These are phyloP conservation scores for Amylocystis lapponica DNA, from an alignment of 768 basidiomycete genomes.

Conservation along the genomic window DNA sequence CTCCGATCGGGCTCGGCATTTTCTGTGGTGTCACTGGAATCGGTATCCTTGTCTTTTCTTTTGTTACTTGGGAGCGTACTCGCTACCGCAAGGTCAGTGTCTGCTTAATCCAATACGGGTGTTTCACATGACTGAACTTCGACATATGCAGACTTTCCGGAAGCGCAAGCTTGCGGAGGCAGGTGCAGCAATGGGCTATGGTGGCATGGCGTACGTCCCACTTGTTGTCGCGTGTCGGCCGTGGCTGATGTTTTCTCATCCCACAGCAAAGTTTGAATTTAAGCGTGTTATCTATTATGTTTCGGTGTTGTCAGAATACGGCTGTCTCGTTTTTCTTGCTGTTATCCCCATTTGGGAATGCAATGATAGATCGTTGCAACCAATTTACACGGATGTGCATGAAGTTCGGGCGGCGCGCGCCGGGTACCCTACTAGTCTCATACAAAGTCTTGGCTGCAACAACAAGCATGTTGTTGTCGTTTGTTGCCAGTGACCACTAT, in stretches of 20 bases:
- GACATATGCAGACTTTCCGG: slow-evolving; percentile 55
- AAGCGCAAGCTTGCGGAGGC: slow-evolving; percentile 67
- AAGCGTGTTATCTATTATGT: slow-evolving; percentile 1
- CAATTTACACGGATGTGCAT: too few species aligned
- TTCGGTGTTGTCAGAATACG: slow-evolving; percentile 6
- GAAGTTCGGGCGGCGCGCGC: too few species aligned
- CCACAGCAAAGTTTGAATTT: slow-evolving; percentile 1
- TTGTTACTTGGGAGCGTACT: slow-evolving; percentile 85
- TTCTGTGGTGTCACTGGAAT: slow-evolving; percentile 85
- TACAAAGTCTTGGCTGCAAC: too few species aligned
- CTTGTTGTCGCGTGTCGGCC: background rate
- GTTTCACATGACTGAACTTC: slow-evolving; percentile 1
- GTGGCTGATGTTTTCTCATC: background rate
- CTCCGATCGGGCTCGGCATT: slow-evolving; percentile 79
- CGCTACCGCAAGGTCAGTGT: slow-evolving; percentile 74
- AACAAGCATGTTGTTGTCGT: too few species aligned
- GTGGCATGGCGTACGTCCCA: slow-evolving; percentile 38
- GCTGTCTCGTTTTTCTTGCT: slow-evolving; percentile 1
- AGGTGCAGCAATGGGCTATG: slow-evolving; percentile 53
- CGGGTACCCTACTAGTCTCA: too few species aligned
- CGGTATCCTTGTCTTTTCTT: slow-evolving; percentile 71
- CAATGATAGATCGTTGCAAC: too few species aligned
- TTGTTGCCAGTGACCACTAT: background rate
- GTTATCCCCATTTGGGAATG: too few species aligned
- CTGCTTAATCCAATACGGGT: background rate